A percentile compares a stretch with the other conserved stretches of the same genome.
These are phyloP conservation scores for Orbilia oligospora DNA, from an alignment of 2,329 filamentous ascomycete species.

Conservation along the genomic window DNA sequence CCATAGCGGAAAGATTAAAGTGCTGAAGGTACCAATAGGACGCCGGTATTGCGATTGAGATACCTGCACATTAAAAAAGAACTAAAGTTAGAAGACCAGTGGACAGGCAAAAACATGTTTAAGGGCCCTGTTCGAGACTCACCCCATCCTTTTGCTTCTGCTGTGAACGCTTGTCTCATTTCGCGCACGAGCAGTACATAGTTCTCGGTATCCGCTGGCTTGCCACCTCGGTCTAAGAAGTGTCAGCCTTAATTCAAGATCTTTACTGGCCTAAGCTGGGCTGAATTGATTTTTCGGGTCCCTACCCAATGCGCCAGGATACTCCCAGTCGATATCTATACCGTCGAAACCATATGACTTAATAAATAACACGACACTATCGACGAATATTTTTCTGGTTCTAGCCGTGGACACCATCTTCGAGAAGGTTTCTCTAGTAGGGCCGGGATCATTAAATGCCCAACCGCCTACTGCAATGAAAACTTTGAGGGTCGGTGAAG, in stretches of 20 bases:
- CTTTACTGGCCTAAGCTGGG: too few relatives aligned
- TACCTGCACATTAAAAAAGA: background rate
- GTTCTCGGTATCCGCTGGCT: conserved; percentile 28
- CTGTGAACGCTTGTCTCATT: conserved; percentile 66
- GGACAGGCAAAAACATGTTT: too few relatives aligned
- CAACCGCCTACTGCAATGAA: conserved; percentile 67
- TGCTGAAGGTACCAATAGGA: background rate
- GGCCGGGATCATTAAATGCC: conserved; percentile 65
- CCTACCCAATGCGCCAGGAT: conserved; percentile 35
- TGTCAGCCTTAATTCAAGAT: background rate
- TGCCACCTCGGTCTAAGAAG: conserved; percentile 26
- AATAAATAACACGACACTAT: conserved; percentile 62
- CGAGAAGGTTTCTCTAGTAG: conserved; percentile 61
- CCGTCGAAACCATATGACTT: conserved; percentile 64
- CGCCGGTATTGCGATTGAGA: background rate
- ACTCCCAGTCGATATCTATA: conserved; percentile 68
- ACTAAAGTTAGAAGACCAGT: background rate
- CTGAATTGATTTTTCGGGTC: too few relatives aligned
- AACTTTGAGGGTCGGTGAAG: background rate
- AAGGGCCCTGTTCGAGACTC: background rate
- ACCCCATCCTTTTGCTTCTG: conserved; percentile 25
- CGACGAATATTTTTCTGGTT: conserved; percentile 54
- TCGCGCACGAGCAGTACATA: conserved; percentile 62
- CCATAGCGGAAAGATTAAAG: background rate
- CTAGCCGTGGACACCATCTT: conserved; percentile 61